Conservation (phyloP, 805 yeast genomes). For the Candida sakaeoensis region DNA sequence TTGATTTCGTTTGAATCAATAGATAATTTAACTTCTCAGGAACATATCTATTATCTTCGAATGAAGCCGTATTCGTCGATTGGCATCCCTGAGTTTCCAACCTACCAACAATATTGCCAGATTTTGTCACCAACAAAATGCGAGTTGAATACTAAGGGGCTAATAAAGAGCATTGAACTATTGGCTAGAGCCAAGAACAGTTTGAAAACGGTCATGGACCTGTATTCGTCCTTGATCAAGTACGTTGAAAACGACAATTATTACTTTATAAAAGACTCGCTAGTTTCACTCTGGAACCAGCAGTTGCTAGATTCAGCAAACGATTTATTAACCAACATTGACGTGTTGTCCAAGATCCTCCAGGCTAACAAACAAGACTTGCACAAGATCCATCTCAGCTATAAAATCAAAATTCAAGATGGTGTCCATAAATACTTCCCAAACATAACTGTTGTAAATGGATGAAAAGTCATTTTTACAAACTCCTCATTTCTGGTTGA, state of each 20-base stretch:
- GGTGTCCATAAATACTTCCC: slow-evolving; percentile 28
- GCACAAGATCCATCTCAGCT: slow-evolving; percentile 6
- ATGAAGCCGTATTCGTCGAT: slow-evolving; percentile 78
- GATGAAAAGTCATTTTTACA: not conserved
- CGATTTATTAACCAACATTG: slow-evolving; percentile 11
- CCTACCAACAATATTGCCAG: slow-evolving; percentile 34
- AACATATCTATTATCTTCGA: slow-evolving; percentile 42
- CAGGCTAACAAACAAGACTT: slow-evolving; percentile 8
- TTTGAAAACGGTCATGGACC: not conserved
- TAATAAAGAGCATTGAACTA: slow-evolving; percentile 9
- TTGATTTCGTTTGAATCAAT: slow-evolving; percentile 21
- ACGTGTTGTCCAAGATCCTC: slow-evolving; percentile 2
- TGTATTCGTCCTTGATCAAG: slow-evolving; percentile 1
- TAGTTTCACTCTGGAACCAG: slow-evolving; percentile 17
- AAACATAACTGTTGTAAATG: slow-evolving; percentile 11
- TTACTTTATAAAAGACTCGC: slow-evolving; percentile 4
- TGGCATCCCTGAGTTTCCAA: slow-evolving; percentile 70
- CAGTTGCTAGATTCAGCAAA: slow-evolving; percentile 16
- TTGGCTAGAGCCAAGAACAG: slow-evolving; percentile 4
- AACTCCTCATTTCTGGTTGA: no score
- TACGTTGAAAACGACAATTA: slow-evolving; percentile 8
- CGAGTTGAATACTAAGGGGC: slow-evolving; percentile 3
- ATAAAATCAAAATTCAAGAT: slow-evolving; percentile 9
- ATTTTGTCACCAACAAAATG: slow-evolving; percentile 6
- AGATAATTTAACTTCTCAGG: slow-evolving; percentile 20